Base-by-base conservation (phyloP, 148 eudicot species). In the Fallopia convolvulus region DNA sequence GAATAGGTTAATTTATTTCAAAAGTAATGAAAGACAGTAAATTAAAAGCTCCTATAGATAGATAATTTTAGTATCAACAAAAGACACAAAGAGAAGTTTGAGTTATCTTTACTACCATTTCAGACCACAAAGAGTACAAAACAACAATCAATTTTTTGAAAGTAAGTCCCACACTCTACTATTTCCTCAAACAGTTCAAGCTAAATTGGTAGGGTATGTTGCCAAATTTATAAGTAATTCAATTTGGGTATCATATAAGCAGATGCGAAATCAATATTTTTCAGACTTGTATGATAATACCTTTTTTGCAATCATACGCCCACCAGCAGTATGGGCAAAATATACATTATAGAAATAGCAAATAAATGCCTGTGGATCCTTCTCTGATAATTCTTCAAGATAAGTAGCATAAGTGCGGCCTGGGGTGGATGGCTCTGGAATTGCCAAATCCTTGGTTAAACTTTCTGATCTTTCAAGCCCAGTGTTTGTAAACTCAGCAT, bases 261-360 rank as follows among this genome's bases (percentile, higher is more conserved):
- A 44, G 47, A 44, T 44, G 11, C 47, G 11, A 44, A 6, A 44
- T 44, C 10, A 44, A 44, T 6, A 0, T 55, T 26, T 55, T n/a
- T 5, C 61, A n/a, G 26, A 4, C 1, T 55, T 55, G 23, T 55
- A 18, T 6, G 10, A 55, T 18, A n/a, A n/a, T 83, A 94, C 98
- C 97, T 94, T 92, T 78, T 74, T 90, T 53, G 96, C 97, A 72
- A 94, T 94, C 98, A 94, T 94, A 56, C 95, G 90, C 75, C 98
- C 98, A 61, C 98, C 98, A 82, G 98, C 98, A 42, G 84, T 73
- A 80, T 94, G 97, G 0, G 98, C 98, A 78, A 94, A 94, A 76
- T 94, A 94, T 26, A 83, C 85, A 53, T 92, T 92, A 77, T 94
- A 94, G 80, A 94, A 94, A 83, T 94, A 97, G 85, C 98, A 94